Percentiles rank a stretch among this genome's conserved stretches.
Conservation (phyloP, 352 stramenopile species). For the Peronospora destructor region DNA sequence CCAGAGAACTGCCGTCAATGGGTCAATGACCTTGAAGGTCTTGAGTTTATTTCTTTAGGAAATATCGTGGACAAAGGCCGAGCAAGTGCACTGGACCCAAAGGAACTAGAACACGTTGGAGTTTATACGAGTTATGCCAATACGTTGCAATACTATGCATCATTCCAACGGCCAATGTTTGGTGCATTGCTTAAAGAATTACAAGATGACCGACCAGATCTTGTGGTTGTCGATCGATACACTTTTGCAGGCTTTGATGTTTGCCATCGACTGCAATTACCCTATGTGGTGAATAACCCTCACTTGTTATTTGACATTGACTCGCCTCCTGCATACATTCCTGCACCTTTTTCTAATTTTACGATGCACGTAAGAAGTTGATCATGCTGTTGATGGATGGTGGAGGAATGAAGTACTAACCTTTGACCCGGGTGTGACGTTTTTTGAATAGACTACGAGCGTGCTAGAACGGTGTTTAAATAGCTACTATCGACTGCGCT, state of each 20-base stretch:
- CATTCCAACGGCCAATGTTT: conserved; percentile 77
- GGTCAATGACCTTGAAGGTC: conserved; percentile 60
- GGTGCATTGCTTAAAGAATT: conserved; percentile 47
- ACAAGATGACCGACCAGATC: conserved; percentile 52
- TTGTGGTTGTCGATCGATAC: conserved; percentile 75
- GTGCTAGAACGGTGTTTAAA: conserved; percentile 77
- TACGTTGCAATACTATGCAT: conserved; percentile 68
- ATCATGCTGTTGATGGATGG: background rate
- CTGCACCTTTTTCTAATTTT: conserved; percentile 77
- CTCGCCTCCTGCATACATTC: conserved; percentile 66
- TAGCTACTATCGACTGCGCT: conserved; percentile 67
- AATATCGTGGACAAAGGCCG: conserved; percentile 44
- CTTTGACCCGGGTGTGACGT: conserved; percentile 1
- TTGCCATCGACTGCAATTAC: conserved; percentile 51
- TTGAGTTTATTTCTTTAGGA: conserved; percentile 78
- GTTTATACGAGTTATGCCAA: conserved; percentile 64
- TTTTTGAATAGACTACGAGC: conserved; percentile 41
- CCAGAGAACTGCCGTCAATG: conserved; percentile 77
- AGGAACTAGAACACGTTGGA: conserved; percentile 29
- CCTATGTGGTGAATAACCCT: conserved; percentile 76
- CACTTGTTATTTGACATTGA: conserved; percentile 83
- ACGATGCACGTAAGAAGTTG: conserved; percentile 57
- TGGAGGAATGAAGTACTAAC: conserved; percentile 5
- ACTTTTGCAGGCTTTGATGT: conserved; percentile 76
- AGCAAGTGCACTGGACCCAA: conserved; percentile 21